Base-by-base conservation (phyloP, 371 early-diverging fungal species). In the Actinomucor elegans region DNA sequence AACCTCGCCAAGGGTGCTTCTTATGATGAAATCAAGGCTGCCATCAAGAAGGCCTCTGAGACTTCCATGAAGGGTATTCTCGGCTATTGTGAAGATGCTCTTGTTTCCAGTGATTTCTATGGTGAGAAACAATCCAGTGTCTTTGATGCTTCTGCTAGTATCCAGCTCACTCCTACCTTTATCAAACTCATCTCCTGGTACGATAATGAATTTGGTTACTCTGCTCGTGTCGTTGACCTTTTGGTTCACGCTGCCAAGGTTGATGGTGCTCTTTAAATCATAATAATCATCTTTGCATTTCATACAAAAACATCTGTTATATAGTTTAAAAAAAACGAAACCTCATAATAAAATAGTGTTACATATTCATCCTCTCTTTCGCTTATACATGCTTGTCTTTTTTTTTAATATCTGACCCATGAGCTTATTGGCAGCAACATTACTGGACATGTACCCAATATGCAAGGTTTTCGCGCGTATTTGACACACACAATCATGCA, bases 71-170 rank as follows among this genome's bases (percentile, higher is more conserved):
- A 95, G 85, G 97, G 97, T 55, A 31, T 55, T 12, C 81, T 99
- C 45, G 94, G 83, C 55, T 91, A 92, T 83, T 97, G 99, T 44
- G 88, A 90, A 57, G 99, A 99, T 71, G 87, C 89, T 31, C 96
- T 99, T 48, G 99, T 99, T 58, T 97, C 97, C 40, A 80, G 81
- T 53, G 99, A 99, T 77, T 97, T 98, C 75, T 80, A 92, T 69
- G 92, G 93, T 52, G 94, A 95, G 75, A 64, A 74, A 17, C 90
- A 80, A 77, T 93, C 94, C 41, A 92, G 90, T 68, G 92, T 98
- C 75, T 93, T 98, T 61, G 99, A 99, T 77, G 88, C 92, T 72
- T 85, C 88, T 68, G 99, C 99, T 54, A 96, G 98, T 71, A 99
- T 99, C 55, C 85, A 91, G 36, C 81, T 99, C 48, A 96, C 90